A percentile compares a stretch with the other conserved stretches of the same genome.
Conservation (phyloP, 305 asterid genomes). For the Salvia sclarea region DNA sequence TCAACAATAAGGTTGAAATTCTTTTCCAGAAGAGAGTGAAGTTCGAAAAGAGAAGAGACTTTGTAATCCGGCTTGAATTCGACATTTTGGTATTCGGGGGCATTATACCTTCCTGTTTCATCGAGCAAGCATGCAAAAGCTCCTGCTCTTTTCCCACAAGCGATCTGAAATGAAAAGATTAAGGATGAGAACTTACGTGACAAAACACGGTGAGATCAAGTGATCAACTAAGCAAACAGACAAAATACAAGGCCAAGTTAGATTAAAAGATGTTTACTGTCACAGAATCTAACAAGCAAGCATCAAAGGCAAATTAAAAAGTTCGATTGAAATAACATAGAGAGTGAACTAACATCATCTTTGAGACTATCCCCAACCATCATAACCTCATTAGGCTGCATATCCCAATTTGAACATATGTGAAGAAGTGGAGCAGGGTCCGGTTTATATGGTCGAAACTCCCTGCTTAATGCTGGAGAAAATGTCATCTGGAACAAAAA, state of each 20-base stretch:
- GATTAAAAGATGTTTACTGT: background rate
- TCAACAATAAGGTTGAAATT: constrained; percentile 61
- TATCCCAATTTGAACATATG: constrained; percentile 73
- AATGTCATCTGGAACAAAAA: constrained; percentile 58
- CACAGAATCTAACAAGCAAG: constrained; percentile 4
- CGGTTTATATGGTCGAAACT: constrained; percentile 88
- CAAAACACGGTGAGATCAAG: background rate
- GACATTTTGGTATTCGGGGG: constrained; percentile 57
- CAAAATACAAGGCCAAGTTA: background rate
- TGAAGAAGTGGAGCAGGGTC: constrained; percentile 90
- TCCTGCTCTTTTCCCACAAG: constrained; percentile 90
- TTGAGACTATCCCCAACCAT: constrained; percentile 95
- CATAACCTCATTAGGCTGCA: constrained; percentile 82
- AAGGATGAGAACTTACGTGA: background rate
- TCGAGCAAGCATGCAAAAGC: constrained; percentile 86
- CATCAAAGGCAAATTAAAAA: background rate
- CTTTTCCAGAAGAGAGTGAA: constrained; percentile 56
- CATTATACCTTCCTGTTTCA: constrained; percentile 76
- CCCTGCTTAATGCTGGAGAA: constrained; percentile 92
- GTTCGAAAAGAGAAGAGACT: constrained; percentile 76
- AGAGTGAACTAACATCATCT: constrained; percentile 69
- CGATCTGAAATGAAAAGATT: constrained; percentile 62
- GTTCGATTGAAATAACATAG: background rate
- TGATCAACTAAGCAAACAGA: background rate
- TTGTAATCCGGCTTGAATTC: constrained; percentile 78